These are phyloP conservation scores for Rhizophora mangle DNA, from an alignment of 345 rosid genomes.

Conservation along the genomic window DNA sequence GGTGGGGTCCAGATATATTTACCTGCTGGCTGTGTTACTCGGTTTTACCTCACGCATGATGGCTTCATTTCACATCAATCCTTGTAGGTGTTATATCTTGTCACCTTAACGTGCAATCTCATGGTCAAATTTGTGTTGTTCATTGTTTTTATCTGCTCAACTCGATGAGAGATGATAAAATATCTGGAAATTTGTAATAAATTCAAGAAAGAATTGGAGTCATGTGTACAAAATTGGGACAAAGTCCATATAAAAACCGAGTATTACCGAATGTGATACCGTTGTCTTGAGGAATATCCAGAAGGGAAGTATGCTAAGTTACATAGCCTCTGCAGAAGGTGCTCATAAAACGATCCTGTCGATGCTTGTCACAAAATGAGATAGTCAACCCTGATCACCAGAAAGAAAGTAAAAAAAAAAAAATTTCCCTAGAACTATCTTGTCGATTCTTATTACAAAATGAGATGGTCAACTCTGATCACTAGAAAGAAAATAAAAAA, in stretches of 20 bases:
- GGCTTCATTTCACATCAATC: background rate
- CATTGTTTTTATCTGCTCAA: background rate
- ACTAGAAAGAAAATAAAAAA: too few relatives aligned
- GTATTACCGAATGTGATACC: background rate
- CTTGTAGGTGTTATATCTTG: background rate
- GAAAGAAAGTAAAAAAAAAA: too few relatives aligned
- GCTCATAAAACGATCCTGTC: background rate
- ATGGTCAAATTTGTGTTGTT: background rate
- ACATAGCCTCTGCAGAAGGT: constrained; percentile 25
- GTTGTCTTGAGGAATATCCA: constrained; percentile 7
- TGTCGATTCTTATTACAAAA: too few relatives aligned
- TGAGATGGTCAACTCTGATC: too few relatives aligned
- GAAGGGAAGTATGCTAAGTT: constrained; percentile 13
- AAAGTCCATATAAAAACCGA: too few relatives aligned
- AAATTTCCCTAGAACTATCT: too few relatives aligned
- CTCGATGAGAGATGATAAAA: too few relatives aligned
- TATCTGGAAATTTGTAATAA: background rate
- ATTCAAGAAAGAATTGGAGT: too few relatives aligned
- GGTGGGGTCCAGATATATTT: too few relatives aligned
- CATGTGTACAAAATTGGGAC: too few relatives aligned
- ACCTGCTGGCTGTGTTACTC: too few relatives aligned
- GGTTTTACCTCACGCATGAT: too few relatives aligned
- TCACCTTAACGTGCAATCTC: background rate
- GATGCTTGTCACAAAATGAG: background rate
- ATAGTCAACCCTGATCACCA: background rate